Evolutionary conservation across 257 asterid species (phyloP), one percentile per base, ranked within the genome.

Genomic region (Ilex asprella): DNA sequence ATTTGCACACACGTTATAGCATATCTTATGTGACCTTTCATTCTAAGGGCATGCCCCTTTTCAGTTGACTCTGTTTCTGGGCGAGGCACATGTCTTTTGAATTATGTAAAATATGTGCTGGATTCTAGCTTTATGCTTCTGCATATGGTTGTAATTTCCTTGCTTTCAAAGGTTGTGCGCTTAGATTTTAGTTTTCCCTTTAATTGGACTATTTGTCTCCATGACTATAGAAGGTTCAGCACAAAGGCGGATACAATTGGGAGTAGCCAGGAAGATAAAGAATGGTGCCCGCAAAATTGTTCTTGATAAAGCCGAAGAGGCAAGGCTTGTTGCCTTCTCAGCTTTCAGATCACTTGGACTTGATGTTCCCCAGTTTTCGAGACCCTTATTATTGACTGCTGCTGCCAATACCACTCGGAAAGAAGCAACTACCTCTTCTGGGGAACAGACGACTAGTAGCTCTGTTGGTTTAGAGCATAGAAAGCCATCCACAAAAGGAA

Each of bases 271-370:
- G 84, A 92, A 89, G 89, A 92, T 92, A 30, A 92, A 89, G 78
- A 86, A 85, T 65, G 97, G 95, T 52, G 99, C 99, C 7, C 86
- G 99, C 54, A 92, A 73, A 79, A 86, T 85, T 77, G 96, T 92
- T 69, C 84, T 92, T 35, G 99, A 89, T 46, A 92, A 89, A 81
- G 99, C 99, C 73, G 99, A 92, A 80, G 99, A 89, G 78, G 99
- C 99, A 63, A 85, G 97, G 73, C 53, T 83, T 72, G 91, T 94
- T 67, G 99, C 99, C 62, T 89, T 89, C 76, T 77, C 99, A 58
- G 96, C 99, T 54, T 92, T 92, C 69, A 89, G 77, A 72, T 86
- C 94, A 64, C 94, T 92, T 71, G 97, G 99, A 73, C 84, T 89
- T 63, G 85, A 86, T 54, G 77, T 87, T 64, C 75, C 89, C 31